A percentile compares a stretch with the other conserved stretches of the same genome.
Evolutionary conservation across 345 rosid genomes (phyloP).

Genomic region (Populus pruinosa): DNA sequence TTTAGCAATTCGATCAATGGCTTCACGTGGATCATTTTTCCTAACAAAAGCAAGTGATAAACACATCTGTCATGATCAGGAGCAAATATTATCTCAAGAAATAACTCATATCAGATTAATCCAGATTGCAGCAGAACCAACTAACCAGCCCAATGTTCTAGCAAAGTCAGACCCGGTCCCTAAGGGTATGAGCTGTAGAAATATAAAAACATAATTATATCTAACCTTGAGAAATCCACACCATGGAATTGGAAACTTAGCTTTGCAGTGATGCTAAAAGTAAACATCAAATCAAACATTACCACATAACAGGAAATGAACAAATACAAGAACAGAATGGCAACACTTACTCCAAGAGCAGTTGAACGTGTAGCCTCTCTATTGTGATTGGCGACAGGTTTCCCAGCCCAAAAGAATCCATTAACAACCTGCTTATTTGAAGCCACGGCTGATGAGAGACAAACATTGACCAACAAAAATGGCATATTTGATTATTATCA

Average conservation of each 20-base stretch:
- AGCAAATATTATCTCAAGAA: background rate
- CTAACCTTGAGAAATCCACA: constrained; percentile 11
- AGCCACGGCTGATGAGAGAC: constrained; percentile 4
- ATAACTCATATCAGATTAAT: constrained; percentile 3
- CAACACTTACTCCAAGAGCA: constrained; percentile 84
- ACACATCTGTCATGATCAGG: constrained; percentile 13
- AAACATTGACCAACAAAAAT: background rate
- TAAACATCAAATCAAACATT: background rate
- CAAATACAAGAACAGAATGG: too few relatives aligned
- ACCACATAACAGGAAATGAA: too few relatives aligned
- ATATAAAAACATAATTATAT: constrained; percentile 18
- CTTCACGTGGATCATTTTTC: constrained; percentile 83
- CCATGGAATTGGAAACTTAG: background rate
- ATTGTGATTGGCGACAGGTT: constrained; percentile 48
- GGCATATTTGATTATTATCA: too few relatives aligned
- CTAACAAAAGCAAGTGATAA: constrained; percentile 33
- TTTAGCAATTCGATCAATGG: constrained; percentile 71
- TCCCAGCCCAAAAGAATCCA: constrained; percentile 91
- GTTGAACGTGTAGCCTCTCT: constrained; percentile 51
- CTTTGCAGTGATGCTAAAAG: background rate
- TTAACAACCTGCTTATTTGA: constrained; percentile 59
- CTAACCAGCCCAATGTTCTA: constrained; percentile 94
- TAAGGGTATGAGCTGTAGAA: constrained; percentile 75
- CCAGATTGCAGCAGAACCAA: constrained; percentile 21
- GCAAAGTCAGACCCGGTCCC: constrained; percentile 98